phyloP scores from a whole-genome alignment of 2,329 filamentous ascomycete species.

The Aspergillus quadrilineatus region DNA sequence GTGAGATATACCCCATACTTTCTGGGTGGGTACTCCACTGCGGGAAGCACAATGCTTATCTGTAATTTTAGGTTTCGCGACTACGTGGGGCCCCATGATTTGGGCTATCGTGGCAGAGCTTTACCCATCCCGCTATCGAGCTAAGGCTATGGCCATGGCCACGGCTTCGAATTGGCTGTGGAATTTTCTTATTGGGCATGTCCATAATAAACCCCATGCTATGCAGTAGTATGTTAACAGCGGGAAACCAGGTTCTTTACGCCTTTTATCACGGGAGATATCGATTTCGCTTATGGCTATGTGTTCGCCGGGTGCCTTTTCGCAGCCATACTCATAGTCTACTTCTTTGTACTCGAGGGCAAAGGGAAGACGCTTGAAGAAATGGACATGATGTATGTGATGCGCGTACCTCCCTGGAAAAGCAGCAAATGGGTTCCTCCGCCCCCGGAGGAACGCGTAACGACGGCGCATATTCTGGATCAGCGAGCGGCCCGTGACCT shows the following conservation, averaged over 20 bases:
- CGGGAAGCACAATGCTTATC: not conserved
- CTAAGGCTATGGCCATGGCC: conserved; percentile 72
- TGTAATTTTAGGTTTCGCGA: conserved; percentile 58
- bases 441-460: conserved; percentile 26
- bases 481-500: conserved; percentile 21
- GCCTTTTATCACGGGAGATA: conserved; percentile 69
- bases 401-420: conserved; percentile 59
- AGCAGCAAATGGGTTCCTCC: conserved; percentile 49
- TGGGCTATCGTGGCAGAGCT: conserved; percentile 33
- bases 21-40: not conserved
- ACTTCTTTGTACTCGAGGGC: conserved; percentile 71
- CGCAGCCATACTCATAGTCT: conserved; percentile 61
- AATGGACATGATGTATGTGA: conserved; percentile 72
- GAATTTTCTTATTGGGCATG: conserved; percentile 65
- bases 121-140: conserved; percentile 52
- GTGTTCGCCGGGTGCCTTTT: conserved; percentile 73
- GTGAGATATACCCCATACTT: conserved; percentile 23
- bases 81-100: conserved; percentile 63
- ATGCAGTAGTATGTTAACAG: not conserved
- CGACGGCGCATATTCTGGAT: conserved; percentile 19
- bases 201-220: not conserved
- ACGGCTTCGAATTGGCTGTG: conserved; percentile 73
- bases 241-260: conserved; percentile 61
- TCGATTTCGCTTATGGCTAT: conserved; percentile 72
- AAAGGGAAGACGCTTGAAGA: conserved; percentile 70